These are phyloP conservation scores for Hymenoscyphus repandus DNA, from an alignment of 2,329 filamentous ascomycete species.

Conservation along the genomic window DNA sequence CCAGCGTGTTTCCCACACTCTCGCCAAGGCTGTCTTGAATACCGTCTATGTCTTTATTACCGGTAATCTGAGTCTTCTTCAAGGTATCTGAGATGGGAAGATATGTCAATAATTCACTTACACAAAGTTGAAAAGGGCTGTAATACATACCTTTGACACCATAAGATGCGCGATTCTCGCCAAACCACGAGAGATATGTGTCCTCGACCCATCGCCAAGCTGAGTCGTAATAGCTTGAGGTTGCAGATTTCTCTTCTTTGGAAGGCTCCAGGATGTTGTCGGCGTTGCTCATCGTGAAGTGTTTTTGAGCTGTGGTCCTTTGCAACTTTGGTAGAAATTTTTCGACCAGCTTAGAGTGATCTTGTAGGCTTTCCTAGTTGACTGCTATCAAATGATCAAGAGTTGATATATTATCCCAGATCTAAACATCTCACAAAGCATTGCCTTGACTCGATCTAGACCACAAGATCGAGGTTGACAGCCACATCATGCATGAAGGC, in stretches of 20 bases:
- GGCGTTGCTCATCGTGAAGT: neutral
- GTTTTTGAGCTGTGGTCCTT: neutral
- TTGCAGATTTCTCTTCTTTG: slow-evolving; percentile 13
- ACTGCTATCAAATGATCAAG: no score
- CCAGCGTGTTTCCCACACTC: slow-evolving; percentile 19
- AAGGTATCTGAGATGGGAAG: slow-evolving; percentile 17
- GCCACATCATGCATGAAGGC: no score
- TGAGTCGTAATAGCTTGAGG: slow-evolving; percentile 19
- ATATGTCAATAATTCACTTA: neutral
- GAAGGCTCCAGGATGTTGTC: slow-evolving; percentile 1
- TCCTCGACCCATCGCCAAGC: slow-evolving; percentile 26
- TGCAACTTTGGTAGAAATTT: no score
- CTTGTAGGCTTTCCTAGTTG: no score
- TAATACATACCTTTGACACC: slow-evolving; percentile 25
- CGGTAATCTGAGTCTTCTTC: slow-evolving; percentile 22
- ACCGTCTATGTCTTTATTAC: slow-evolving; percentile 25
- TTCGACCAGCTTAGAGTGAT: no score
- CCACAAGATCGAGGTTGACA: no score
- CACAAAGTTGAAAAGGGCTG: neutral
- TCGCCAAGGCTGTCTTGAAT: slow-evolving; percentile 21
- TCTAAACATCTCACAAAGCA: no score
- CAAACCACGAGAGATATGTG: slow-evolving; percentile 28
- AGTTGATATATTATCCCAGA: no score
- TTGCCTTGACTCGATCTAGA: neutral
- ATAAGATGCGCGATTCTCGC: slow-evolving; percentile 27